Conservation (phyloP, 2,329 filamentous ascomycete genomes). For the Nigrospora sphaerica region DNA sequence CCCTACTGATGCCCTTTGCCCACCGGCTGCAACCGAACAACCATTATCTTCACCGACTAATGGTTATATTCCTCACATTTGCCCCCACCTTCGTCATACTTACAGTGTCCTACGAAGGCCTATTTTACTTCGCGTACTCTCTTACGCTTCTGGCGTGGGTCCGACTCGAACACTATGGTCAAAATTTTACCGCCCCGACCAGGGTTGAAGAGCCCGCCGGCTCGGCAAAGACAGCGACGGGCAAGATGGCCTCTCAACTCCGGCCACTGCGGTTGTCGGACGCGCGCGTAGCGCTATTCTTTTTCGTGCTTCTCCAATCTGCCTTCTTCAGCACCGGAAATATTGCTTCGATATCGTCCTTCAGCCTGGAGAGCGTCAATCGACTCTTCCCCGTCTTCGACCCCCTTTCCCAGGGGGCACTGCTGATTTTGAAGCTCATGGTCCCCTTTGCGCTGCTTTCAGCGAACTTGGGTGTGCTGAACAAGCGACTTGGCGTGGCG, state of each 20-base stretch:
- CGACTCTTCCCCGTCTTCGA: conserved; percentile 88
- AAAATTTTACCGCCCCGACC: conserved; percentile 31
- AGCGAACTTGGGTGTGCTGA: conserved; percentile 89
- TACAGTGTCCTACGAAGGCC: conserved; percentile 92
- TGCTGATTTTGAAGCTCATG: conserved; percentile 83
- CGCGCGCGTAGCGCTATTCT: conserved; percentile 83
- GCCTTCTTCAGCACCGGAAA: conserved; percentile 98
- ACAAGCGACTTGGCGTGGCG: conserved; percentile 73
- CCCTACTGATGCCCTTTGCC: conserved; percentile 72
- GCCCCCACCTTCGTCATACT: conserved; percentile 92
- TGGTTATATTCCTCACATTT: conserved; percentile 87
- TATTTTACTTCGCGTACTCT: conserved; percentile 91
- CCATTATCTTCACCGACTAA: conserved; percentile 83
- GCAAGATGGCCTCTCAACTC: conserved; percentile 23
- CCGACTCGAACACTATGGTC: conserved; percentile 76
- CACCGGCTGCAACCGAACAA: conserved; percentile 74
- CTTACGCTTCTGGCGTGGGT: conserved; percentile 82
- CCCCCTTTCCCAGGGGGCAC: conserved; percentile 82
- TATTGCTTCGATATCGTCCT: conserved; percentile 86
- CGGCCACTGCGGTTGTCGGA: conserved; percentile 76
- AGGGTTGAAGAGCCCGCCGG: conserved; percentile 9
- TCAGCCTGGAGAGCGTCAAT: conserved; percentile 84
- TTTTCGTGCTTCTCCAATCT: conserved; percentile 89
- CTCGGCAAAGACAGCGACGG: conserved; percentile 9
- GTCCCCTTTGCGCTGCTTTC: conserved; percentile 90